Evolutionary conservation across 371 early-diverging fungal genomes (phyloP), one percentile per base, ranked within the genome.

Genomic region (Blakeslea trispora): DNA sequence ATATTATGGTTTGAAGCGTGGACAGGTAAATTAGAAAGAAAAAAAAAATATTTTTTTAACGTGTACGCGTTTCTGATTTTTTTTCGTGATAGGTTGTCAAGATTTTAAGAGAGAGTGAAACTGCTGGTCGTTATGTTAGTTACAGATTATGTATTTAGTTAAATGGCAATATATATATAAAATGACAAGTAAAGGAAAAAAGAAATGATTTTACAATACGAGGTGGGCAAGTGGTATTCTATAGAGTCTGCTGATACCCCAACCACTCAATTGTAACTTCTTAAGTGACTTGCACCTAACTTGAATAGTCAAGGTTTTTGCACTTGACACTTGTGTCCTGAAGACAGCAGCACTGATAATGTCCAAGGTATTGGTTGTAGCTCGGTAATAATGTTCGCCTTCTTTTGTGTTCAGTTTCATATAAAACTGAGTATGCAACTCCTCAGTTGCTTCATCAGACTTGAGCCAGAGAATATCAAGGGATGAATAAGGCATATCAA

Each of bases 1-100:
- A 71, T 99, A 97, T 83, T 98, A 95, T 64, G 99, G 99, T 34
- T 84, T 97, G 75, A 87, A 83, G 68, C 85, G 96, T 53, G 99
- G 99, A 39, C 94, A 99, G 75, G 87, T 86, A 81, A 66, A n/a
- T n/a, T n/a, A n/a, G n/a, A n/a, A n/a, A n/a, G n/a, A n/a, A n/a
- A n/a, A n/a, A n/a, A n/a, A n/a, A n/a, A n/a, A n/a, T n/a, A n/a
- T n/a, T n/a, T n/a, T n/a, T n/a, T n/a, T n/a, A n/a, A n/a, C n/a
- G n/a, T n/a, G n/a, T 23, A 6, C 13, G 13, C 6, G 39, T 19
- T 28, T 42, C 22, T 11, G 44, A 7, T 45, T 50, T 54, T 35
- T 19, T 15, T 21, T 28, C 41, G 1, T 15, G n/a, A 24, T 55
- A 81, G 80, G 95, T 99, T 19, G 94, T 99, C 49, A 92, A 96